A percentile compares a stretch with the other conserved stretches of the same genome.
These are phyloP conservation scores for Diaporthe sp. DNA, from an alignment of 2,329 filamentous ascomycete species.

Conservation along the genomic window DNA sequence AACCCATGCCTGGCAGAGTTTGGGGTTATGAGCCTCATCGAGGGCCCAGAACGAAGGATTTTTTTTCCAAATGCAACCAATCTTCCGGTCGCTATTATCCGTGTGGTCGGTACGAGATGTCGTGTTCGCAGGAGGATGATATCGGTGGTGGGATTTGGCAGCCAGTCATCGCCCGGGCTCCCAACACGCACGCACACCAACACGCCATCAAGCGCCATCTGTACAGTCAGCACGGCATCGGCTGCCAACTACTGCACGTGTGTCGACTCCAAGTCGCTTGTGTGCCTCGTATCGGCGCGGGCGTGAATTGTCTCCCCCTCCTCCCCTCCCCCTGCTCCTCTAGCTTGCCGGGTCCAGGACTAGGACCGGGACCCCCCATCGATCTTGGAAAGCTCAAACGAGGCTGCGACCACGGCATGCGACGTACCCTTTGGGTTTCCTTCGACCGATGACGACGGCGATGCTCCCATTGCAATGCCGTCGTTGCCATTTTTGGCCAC, in stretches of 20 bases:
- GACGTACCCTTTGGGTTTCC: neutral
- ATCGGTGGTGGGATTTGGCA: neutral
- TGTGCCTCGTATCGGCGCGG: conserved; percentile 39
- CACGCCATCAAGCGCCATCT: conserved; percentile 19
- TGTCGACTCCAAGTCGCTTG: conserved; percentile 3
- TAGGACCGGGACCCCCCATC: neutral
- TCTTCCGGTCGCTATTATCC: conserved; percentile 8
- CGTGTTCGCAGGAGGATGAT: conserved; percentile 7
- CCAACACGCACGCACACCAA: neutral
- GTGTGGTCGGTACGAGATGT: conserved; percentile 24
- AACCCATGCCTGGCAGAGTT: neutral
- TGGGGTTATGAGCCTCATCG: conserved; percentile 14
- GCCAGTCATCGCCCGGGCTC: neutral
- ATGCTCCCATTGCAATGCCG: neutral
- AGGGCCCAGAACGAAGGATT: conserved; percentile 9
- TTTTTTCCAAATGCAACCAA: neutral
- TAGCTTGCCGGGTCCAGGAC: conserved; percentile 1
- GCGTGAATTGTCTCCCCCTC: neutral
- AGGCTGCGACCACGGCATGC: conserved; percentile 27
- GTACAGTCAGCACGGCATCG: conserved; percentile 22
- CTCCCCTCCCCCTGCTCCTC: neutral
- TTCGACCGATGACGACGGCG: conserved; percentile 16
- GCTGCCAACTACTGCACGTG: conserved; percentile 31
- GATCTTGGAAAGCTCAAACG: conserved; percentile 25
- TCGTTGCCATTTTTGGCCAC: conserved; percentile 3